Evolutionary conservation across 805 yeast genomes (phyloP).

Genomic region (Clavispora fructus): DNA sequence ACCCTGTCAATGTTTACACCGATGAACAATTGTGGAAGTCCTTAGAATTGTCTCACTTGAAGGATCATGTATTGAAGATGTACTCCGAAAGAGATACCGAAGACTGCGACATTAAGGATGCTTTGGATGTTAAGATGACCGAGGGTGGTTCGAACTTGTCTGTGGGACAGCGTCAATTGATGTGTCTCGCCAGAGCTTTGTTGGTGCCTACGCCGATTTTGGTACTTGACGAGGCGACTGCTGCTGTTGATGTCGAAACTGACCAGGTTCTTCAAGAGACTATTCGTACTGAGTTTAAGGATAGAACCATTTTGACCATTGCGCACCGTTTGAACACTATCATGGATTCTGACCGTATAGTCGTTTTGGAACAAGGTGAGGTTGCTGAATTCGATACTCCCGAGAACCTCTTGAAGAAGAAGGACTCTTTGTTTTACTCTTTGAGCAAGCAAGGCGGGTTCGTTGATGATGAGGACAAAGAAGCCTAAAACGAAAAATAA

Average conservation of each 20-base stretch:
- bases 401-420: constrained; percentile 55
- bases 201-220: constrained; percentile 55
- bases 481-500: not conserved
- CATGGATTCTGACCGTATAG: constrained; percentile 72
- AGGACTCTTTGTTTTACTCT: constrained; percentile 68
- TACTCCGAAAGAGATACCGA: constrained; percentile 25
- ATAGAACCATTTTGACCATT: constrained; percentile 75
- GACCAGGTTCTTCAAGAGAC: constrained; percentile 75
- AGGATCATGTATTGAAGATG: constrained; percentile 37
- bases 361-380: constrained; percentile 70
- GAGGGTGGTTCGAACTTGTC: constrained; percentile 49
- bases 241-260: constrained; percentile 84
- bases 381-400: constrained; percentile 78
- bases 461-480: constrained; percentile 17
- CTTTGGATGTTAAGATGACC: constrained; percentile 29
- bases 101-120: constrained; percentile 16
- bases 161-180: constrained; percentile 49
- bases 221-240: constrained; percentile 82
- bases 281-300: constrained; percentile 66
- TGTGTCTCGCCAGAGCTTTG: constrained; percentile 78
- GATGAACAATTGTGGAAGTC: constrained; percentile 40
- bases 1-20: constrained; percentile 31
- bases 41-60: constrained; percentile 38
- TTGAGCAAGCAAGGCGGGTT: constrained; percentile 81
- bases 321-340: constrained; percentile 83